Conservation (phyloP, 441 rosid species). For the Theobroma grandiflorum region DNA sequence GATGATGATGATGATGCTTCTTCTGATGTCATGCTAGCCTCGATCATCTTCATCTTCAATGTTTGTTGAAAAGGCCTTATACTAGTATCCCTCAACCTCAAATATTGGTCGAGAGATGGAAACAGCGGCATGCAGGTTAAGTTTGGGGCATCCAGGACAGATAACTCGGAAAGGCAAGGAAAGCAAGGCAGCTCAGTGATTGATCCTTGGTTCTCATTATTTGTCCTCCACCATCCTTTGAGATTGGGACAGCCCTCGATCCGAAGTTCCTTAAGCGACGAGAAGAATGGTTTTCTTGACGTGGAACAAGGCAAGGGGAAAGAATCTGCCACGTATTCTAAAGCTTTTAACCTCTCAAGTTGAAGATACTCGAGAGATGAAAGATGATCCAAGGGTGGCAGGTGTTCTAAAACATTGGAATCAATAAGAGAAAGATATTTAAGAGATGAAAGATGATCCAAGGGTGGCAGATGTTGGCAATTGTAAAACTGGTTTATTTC, state of each 20-base stretch:
- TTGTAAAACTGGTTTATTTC: neutral
- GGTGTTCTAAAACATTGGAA: too few relatives aligned
- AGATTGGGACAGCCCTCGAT: neutral
- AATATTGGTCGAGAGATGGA: neutral
- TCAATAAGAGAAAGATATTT: neutral
- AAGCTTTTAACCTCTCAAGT: neutral
- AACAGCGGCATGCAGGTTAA: neutral
- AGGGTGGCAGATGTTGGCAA: slow-evolving; percentile 24
- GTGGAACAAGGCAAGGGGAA: neutral
- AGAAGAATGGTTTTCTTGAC: neutral
- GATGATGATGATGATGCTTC: neutral
- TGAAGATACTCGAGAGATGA: too few relatives aligned
- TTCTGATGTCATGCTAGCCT: neutral
- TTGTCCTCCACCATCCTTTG: too few relatives aligned
- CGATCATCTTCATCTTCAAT: neutral
- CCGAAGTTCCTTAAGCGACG: neutral
- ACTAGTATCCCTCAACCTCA: neutral
- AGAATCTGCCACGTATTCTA: neutral
- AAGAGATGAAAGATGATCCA: slow-evolving; percentile 25
- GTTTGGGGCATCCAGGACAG: too few relatives aligned
- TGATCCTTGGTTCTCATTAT: neutral
- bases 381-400: too few relatives aligned
- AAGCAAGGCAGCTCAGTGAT: neutral
- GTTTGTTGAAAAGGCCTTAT: neutral
- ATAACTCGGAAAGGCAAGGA: neutral